These are phyloP conservation scores for Limnanthes douglasii DNA, from an alignment of 345 rosid species.

Conservation along the genomic window DNA sequence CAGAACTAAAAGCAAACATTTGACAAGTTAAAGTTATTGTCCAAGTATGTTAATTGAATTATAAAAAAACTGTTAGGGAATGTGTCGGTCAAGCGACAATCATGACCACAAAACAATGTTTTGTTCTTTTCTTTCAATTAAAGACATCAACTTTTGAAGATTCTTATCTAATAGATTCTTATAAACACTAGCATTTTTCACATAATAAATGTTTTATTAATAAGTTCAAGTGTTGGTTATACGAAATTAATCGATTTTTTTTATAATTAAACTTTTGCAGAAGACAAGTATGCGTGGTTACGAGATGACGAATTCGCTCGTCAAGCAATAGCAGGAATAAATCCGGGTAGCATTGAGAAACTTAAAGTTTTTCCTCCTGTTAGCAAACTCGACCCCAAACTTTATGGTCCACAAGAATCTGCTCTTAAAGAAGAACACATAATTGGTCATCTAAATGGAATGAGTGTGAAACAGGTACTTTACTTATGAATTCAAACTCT, in stretches of 20 bases:
- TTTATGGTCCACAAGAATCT: slow-evolving; percentile 58
- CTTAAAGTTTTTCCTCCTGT: slow-evolving; percentile 63
- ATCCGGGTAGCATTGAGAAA: slow-evolving; percentile 67
- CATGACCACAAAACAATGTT: too few species aligned
- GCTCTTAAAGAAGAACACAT: slow-evolving; percentile 88
- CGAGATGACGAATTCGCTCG: slow-evolving; percentile 97
- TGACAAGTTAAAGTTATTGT: too few species aligned
- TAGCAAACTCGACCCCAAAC: slow-evolving; percentile 70
- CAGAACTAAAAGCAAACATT: too few species aligned
- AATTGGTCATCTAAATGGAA: slow-evolving; percentile 48
- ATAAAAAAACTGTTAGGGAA: too few species aligned
- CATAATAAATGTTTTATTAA: too few species aligned
- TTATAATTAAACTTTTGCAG: slow-evolving; percentile 19
- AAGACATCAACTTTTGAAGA: too few species aligned
- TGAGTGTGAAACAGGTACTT: slow-evolving; percentile 67
- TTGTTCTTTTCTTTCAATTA: too few species aligned
- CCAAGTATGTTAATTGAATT: too few species aligned
- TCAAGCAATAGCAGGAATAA: slow-evolving; percentile 76
- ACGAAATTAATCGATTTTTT: background rate
- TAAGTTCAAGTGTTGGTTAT: background rate
- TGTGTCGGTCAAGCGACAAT: too few species aligned
- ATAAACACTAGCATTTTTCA: background rate
- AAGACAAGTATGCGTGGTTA: slow-evolving; percentile 97
- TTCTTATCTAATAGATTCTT: too few species aligned
- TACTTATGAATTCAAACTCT: background rate